phyloP scores from a whole-genome alignment of 768 basidiomycete species.

The Pholiota microspora region DNA sequence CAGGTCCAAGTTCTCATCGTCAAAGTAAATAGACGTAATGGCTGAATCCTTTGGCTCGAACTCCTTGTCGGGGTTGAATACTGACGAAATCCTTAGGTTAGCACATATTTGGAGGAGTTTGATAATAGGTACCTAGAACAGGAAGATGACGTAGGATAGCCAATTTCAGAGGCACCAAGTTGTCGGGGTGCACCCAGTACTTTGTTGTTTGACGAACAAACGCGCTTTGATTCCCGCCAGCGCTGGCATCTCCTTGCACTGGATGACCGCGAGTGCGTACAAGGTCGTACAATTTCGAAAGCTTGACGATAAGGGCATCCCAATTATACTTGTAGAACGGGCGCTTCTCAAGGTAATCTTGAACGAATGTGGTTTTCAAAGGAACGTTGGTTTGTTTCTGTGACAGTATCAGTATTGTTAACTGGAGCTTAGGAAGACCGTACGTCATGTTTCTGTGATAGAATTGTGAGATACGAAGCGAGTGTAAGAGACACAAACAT shows the following conservation, averaged over 20 bases:
- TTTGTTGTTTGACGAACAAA: slow-evolving; percentile 99
- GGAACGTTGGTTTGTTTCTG: slow-evolving; percentile 91
- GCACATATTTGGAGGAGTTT: neutral
- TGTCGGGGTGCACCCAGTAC: slow-evolving; percentile 99
- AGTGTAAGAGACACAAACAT: slow-evolving; percentile 10
- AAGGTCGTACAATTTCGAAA: slow-evolving; percentile 92
- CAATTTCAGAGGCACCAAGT: slow-evolving; percentile 89
- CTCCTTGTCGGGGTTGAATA: slow-evolving; percentile 93
- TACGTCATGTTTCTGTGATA: slow-evolving; percentile 87
- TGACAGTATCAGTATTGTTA: neutral
- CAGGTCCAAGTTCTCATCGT: slow-evolving; percentile 92
- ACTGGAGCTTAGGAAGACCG: slow-evolving; percentile 16
- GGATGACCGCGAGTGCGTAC: slow-evolving; percentile 96
- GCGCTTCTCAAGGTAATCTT: slow-evolving; percentile 88
- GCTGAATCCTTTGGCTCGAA: slow-evolving; percentile 85
- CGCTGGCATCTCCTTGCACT: slow-evolving; percentile 88
- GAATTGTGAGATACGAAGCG: neutral
- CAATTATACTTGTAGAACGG: slow-evolving; percentile 97
- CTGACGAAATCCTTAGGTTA: slow-evolving; percentile 36
- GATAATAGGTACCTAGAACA: slow-evolving; percentile 66
- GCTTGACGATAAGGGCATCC: slow-evolving; percentile 94
- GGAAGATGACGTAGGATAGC: slow-evolving; percentile 91
- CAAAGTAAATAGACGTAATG: slow-evolving; percentile 97
- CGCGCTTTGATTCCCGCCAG: slow-evolving; percentile 93
- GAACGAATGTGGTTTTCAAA: slow-evolving; percentile 86